Percentiles rank a stretch among this genome's conserved stretches.
Conservation (phyloP, 495 filamentous ascomycete genomes). For the Talaromyces thailandensis region DNA sequence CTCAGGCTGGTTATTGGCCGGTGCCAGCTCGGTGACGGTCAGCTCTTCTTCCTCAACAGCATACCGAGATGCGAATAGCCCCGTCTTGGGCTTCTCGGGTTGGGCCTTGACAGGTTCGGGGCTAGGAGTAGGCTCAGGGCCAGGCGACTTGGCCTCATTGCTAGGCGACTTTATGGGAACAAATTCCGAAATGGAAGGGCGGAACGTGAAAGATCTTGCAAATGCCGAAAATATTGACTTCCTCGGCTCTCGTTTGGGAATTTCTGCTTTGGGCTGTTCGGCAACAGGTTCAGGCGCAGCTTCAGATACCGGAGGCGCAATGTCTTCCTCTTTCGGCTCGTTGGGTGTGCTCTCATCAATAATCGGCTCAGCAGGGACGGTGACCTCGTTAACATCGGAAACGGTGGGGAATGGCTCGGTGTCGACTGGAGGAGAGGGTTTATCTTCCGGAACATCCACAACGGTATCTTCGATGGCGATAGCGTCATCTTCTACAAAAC, state of each 20-base stretch:
- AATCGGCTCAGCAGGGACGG: background rate
- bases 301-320: background rate
- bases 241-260: slow-evolving; percentile 13
- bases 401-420: background rate
- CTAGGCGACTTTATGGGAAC: slow-evolving; percentile 17
- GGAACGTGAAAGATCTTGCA: slow-evolving; percentile 58
- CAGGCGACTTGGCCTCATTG: slow-evolving; percentile 24
- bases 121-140: slow-evolving; percentile 24
- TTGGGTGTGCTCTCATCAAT: background rate
- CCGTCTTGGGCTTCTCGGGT: slow-evolving; percentile 13
- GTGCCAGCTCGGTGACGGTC: slow-evolving; percentile 12
- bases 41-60: slow-evolving; percentile 16
- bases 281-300: slow-evolving; percentile 12
- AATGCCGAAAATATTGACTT: slow-evolving; percentile 48
- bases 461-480: background rate
- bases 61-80: slow-evolving; percentile 33
- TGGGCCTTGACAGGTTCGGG: slow-evolving; percentile 12
- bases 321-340: background rate
- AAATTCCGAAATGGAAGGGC: slow-evolving; percentile 38
- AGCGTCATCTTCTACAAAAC: slow-evolving; percentile 6
- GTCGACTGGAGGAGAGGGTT: background rate
- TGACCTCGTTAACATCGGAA: background rate
- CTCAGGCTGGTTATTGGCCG: slow-evolving; percentile 7
- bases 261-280: slow-evolving; percentile 15
- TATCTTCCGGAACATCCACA: background rate